phyloP scores from a whole-genome alignment of 2,329 filamentous ascomycete genomes.

The Apiospora pterosperma region DNA sequence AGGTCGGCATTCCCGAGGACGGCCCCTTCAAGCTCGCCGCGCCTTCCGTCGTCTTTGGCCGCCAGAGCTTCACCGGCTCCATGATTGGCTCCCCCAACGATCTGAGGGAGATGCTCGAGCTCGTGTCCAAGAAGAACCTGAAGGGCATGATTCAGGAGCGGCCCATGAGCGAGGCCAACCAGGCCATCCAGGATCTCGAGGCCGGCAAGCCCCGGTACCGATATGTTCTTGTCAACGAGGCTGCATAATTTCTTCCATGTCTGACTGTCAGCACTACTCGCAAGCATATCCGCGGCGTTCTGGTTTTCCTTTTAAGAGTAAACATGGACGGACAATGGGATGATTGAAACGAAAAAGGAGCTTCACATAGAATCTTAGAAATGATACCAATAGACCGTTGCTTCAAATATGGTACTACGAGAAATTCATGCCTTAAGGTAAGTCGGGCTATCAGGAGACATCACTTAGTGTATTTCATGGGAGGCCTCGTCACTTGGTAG shows the following conservation, averaged over 20 bases:
- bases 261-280: not conserved
- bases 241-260: not conserved
- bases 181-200: constrained; percentile 39
- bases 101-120: constrained; percentile 48
- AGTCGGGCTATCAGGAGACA: no score
- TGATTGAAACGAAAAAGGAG: not conserved
- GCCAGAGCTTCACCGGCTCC: constrained; percentile 39
- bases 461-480: no score
- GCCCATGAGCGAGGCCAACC: constrained; percentile 41
- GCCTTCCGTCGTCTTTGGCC: constrained; percentile 38
- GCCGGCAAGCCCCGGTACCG: constrained; percentile 34
- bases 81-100: constrained; percentile 40
- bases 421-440: no score
- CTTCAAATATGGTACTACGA: no score
- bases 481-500: no score
- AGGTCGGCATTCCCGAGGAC: constrained; percentile 62
- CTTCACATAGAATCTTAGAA: not conserved
- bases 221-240: constrained; percentile 24
- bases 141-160: constrained; percentile 47
- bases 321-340: not conserved
- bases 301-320: not conserved
- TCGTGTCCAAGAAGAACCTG: constrained; percentile 44
- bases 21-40: constrained; percentile 11
- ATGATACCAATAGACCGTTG: constrained; percentile 2
- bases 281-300: not conserved